phyloP scores from a whole-genome alignment of 495 filamentous ascomycete genomes.

The Penicillium daleae region DNA sequence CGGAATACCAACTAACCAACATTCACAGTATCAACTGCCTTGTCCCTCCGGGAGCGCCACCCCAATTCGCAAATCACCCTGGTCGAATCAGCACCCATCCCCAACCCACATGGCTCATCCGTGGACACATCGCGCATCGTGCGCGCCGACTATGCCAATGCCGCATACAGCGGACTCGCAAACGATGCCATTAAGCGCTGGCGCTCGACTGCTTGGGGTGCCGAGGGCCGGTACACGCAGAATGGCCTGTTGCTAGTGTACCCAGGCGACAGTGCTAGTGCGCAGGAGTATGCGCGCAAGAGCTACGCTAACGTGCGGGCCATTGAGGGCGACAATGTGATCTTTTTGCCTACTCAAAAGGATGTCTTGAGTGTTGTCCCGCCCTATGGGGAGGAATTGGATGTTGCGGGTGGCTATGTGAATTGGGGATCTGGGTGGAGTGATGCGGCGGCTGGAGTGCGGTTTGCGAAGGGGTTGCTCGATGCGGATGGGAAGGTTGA shows the following conservation, averaged over 20 bases:
- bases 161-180: constrained; percentile 71
- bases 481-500: constrained; percentile 61
- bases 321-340: constrained; percentile 50
- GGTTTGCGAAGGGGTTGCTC: constrained; percentile 66
- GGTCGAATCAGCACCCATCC: constrained; percentile 69
- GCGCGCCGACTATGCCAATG: constrained; percentile 78
- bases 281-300: constrained; percentile 65
- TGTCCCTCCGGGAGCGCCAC: constrained; percentile 63
- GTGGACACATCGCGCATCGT: constrained; percentile 80
- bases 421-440: constrained; percentile 84
- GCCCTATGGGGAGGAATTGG: constrained; percentile 50
- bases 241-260: constrained; percentile 72
- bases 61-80: constrained; percentile 62
- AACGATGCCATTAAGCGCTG: constrained; percentile 69
- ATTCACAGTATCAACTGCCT: constrained; percentile 61
- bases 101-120: constrained; percentile 69
- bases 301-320: constrained; percentile 67
- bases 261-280: constrained; percentile 50
- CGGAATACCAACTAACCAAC: constrained; percentile 17
- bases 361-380: constrained; percentile 49
- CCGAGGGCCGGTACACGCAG: constrained; percentile 72
- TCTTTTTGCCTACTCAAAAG: constrained; percentile 47
- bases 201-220: constrained; percentile 66
- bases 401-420: constrained; percentile 73
- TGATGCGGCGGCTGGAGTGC: constrained; percentile 75